These are phyloP conservation scores for Paramecium pentaurelia DNA, from an alignment of 73 alveolate genomes.

Conservation along the genomic window DNA sequence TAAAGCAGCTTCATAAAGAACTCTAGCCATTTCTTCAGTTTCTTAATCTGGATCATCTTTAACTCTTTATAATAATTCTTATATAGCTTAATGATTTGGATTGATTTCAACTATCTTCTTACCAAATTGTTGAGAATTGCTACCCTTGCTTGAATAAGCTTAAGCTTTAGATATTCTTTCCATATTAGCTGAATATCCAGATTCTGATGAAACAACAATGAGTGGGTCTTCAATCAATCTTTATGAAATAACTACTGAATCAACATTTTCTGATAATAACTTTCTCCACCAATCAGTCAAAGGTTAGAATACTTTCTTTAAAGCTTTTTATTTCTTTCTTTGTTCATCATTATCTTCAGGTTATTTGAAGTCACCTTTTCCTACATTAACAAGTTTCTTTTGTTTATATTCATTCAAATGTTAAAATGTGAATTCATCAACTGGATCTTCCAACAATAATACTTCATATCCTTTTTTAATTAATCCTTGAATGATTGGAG, in stretches of 20 bases:
- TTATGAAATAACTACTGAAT: constrained; percentile 82
- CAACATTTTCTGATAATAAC: constrained; percentile 82
- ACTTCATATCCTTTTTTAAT: constrained; percentile 92
- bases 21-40: constrained; percentile 71
- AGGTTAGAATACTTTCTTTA: constrained; percentile 95
- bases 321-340: constrained; percentile 85
- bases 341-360: constrained; percentile 82
- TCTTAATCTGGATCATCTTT: constrained; percentile 74
- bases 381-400: constrained; percentile 92
- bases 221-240: constrained; percentile 92
- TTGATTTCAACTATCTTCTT: constrained; percentile 95
- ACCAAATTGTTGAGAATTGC: constrained; percentile 65
- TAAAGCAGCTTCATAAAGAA: constrained; percentile 78
- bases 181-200: constrained; percentile 96
- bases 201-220: constrained; percentile 88
- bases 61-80: constrained; percentile 76
- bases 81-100: constrained; percentile 96
- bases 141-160: constrained; percentile 91
- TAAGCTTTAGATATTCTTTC: constrained; percentile 97
- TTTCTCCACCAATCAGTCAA: constrained; percentile 95
- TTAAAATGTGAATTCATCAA: constrained; percentile 96
- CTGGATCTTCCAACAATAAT: constrained; percentile 93
- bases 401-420: constrained; percentile 90
- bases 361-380: constrained; percentile 91
- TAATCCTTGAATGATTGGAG: constrained; percentile 95